Evolutionary conservation across 257 asterid genomes (phyloP), one percentile per base, ranked within the genome.

Genomic region (Mitragyna speciosa): DNA sequence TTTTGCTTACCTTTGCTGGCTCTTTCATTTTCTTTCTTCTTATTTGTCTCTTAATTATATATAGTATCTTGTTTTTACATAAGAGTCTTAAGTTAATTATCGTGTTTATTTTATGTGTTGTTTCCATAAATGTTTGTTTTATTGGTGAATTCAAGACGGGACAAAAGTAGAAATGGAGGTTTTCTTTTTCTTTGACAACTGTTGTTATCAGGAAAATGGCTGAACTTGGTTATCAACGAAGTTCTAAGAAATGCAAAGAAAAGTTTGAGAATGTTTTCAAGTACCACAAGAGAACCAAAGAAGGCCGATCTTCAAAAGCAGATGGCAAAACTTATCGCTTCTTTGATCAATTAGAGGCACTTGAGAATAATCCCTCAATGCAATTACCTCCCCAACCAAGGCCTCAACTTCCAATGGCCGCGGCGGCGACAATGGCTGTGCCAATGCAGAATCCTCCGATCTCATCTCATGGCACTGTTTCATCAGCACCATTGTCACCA

Each of bases 201-300:
- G 70, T 78, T 84, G 17, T 80, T 76, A 45, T 76, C 92, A 96
- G 99, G 87, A 96, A 96, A 91, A 85, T 96, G 99, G 93, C 91
- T n/a, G 97, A 96, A 78, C 92, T 91, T 73, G 99, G 99, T 47
- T 96, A 78, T 76, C 91, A 89, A 48, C 86, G 98, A 52, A 94
- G 87, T 79, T 81, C 94, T 0, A 96, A 96, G 88, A 96, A 96
- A 84, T 96, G 99, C 87, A 92, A 91, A 47, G 99, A 96, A 86
- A 96, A 96, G 80, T 96, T 94, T 64, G 99, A 96, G 84, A 94
- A 96, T 49, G 96, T 96, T 9, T 92, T 86, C 91, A 96, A 96
- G 70, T 96, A 96, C 73, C 99, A 96, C 77, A 94, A 89, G 76
- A 80, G 99, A 73, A 96, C 99, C 16, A 92, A 88, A 85, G 98